Conservation (phyloP, 1,284 basidiomycete genomes). For the Apiotrichum sp. region DNA sequence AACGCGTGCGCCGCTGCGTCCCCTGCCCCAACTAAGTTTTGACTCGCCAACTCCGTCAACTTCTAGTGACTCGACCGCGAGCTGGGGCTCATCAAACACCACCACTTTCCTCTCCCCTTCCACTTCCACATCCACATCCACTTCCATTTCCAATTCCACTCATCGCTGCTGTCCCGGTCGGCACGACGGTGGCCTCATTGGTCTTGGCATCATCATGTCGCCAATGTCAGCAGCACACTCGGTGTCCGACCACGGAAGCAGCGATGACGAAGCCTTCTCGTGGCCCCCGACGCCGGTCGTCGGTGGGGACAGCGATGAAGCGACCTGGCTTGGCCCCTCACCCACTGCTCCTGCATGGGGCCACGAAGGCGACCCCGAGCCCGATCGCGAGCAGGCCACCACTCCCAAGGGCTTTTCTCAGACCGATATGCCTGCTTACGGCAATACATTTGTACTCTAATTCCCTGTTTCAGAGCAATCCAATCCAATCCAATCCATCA, state of each 20-base stretch:
- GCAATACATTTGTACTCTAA: background rate
- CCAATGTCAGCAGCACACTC: conserved; percentile 3
- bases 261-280: conserved; percentile 11
- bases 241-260: conserved; percentile 8
- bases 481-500: no score
- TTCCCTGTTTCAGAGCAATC: background rate
- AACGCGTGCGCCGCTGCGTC: background rate
- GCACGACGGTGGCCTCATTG: conserved; percentile 9
- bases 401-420: background rate
- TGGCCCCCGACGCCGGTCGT: conserved; percentile 15
- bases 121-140: no score
- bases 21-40: background rate
- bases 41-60: background rate
- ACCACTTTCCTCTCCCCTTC: background rate
- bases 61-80: background rate
- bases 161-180: conserved; percentile 6
- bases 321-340: background rate
- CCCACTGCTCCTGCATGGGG: background rate
- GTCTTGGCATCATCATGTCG: conserved; percentile 16
- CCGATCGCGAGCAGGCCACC: background rate
- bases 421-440: background rate
- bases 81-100: background rate
- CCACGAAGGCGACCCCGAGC: background rate
- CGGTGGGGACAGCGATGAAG: background rate
- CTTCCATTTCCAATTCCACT: no score